Percentiles rank a stretch among this genome's conserved stretches.
phyloP scores from a whole-genome alignment of 2,329 filamentous ascomycete species.

The Neonectria sp. region DNA sequence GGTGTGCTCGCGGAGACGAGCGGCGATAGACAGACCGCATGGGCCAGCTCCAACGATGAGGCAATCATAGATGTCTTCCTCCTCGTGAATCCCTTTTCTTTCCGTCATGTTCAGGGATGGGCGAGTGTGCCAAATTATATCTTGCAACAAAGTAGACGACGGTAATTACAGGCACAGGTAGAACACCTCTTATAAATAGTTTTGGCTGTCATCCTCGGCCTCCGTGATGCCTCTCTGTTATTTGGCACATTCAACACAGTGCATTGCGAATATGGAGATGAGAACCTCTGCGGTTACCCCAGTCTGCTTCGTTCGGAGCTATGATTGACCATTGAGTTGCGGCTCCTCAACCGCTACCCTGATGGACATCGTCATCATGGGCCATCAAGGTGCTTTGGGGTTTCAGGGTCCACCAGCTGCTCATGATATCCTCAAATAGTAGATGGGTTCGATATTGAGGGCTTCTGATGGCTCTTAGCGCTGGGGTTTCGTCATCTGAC shows the following conservation, averaged over 20 bases:
- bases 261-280: slow-evolving; percentile 10
- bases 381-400: slow-evolving; percentile 24
- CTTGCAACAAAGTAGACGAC: not conserved
- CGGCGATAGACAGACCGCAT: slow-evolving; percentile 81
- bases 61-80: slow-evolving; percentile 71
- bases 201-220: not conserved
- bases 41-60: slow-evolving; percentile 83
- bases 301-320: not conserved
- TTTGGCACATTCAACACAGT: not conserved
- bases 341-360: slow-evolving; percentile 21
- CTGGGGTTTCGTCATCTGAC: not conserved
- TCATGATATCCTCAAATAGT: not conserved
- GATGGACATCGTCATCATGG: slow-evolving; percentile 27
- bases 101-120: slow-evolving; percentile 8
- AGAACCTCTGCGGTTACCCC: slow-evolving; percentile 28
- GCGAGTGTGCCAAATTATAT: too few species aligned
- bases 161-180: not conserved
- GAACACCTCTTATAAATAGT: not conserved
- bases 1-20: slow-evolving; percentile 79
- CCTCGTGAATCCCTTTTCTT: slow-evolving; percentile 17
- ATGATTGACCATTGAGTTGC: slow-evolving; percentile 8
- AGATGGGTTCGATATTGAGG: not conserved
- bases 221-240: not conserved
- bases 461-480: not conserved
- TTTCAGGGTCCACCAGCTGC: slow-evolving; percentile 18